Evolutionary conservation across 1,139 yeast species (phyloP).

Genomic region (Sugiyamaella neomexicana): DNA sequence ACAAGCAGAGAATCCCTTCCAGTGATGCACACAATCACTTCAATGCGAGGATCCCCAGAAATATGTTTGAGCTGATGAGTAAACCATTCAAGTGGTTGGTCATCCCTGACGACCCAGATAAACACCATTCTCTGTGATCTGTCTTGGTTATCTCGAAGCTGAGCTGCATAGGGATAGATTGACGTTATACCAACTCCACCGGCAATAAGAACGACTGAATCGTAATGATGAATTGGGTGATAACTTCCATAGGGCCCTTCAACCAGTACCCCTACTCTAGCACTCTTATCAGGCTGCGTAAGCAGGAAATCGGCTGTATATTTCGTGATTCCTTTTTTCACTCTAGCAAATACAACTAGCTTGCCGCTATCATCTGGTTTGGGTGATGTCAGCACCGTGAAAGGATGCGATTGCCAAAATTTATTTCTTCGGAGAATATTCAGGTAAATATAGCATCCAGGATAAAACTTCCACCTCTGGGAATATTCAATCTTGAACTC

Average conservation of each 20-base stretch:
- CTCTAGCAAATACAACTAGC: slow-evolving; percentile 21
- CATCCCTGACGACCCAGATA: slow-evolving; percentile 27
- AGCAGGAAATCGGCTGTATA: slow-evolving; percentile 22
- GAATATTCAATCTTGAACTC: slow-evolving; percentile 34
- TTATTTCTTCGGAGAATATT: slow-evolving; percentile 36
- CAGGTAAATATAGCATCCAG: slow-evolving; percentile 14
- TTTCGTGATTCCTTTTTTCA: slow-evolving; percentile 26
- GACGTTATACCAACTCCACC: slow-evolving; percentile 76
- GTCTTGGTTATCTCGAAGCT: slow-evolving; percentile 30
- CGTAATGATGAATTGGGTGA: slow-evolving; percentile 52
- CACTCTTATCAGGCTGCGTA: slow-evolving; percentile 25
- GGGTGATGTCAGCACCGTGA: slow-evolving; percentile 50
- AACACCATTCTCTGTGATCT: slow-evolving; percentile 18
- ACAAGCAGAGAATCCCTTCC: not conserved
- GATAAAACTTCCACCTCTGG: slow-evolving; percentile 43
- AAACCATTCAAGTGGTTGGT: slow-evolving; percentile 27
- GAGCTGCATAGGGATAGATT: slow-evolving; percentile 31
- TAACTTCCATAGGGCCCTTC: slow-evolving; percentile 62
- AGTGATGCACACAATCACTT: slow-evolving; percentile 16
- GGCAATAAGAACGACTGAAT: slow-evolving; percentile 51
- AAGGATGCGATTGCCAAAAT: slow-evolving; percentile 68
- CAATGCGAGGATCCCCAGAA: slow-evolving; percentile 21
- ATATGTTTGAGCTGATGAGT: slow-evolving; percentile 23
- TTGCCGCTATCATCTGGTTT: slow-evolving; percentile 20
- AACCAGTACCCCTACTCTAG: slow-evolving; percentile 35